Conservation (phyloP, 768 basidiomycete species). For the Collybia sordida region DNA sequence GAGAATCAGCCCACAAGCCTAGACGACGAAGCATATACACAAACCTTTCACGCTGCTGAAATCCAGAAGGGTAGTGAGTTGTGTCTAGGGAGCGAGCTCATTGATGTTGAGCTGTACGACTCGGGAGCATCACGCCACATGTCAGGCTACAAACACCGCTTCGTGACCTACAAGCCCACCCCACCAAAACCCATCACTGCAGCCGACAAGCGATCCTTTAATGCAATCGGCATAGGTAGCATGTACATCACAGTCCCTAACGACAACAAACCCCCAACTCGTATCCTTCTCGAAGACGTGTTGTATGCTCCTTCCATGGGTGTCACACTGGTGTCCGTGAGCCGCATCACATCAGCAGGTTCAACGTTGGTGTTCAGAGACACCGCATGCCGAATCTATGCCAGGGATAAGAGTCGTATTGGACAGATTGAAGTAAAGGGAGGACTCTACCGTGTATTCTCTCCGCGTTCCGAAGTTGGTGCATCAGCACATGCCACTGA, state of each 20-base stretch:
- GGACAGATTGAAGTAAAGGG: constrained; percentile 6
- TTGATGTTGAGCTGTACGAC: constrained; percentile 16
- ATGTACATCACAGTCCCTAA: constrained; percentile 21
- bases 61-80: too few species aligned
- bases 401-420: constrained; percentile 4
- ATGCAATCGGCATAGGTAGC: constrained; percentile 18
- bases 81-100: too few species aligned
- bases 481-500: too few species aligned
- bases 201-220: constrained; percentile 21
- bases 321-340: constrained; percentile 7
- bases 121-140: constrained; percentile 14
- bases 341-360: neutral
- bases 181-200: constrained; percentile 16
- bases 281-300: constrained; percentile 4
- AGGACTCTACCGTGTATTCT: constrained; percentile 15
- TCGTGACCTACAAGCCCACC: constrained; percentile 18
- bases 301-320: constrained; percentile 10
- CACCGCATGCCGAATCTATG: constrained; percentile 12
- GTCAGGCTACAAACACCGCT: constrained; percentile 8
- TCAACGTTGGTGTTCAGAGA: constrained; percentile 3
- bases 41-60: too few species aligned
- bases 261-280: constrained; percentile 5
- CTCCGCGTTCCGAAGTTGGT: too few species aligned
- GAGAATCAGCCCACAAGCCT: too few species aligned
- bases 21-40: too few species aligned